Evolutionary conservation across 768 basidiomycete species (phyloP).

Genomic region (Tylopilus sp.): DNA sequence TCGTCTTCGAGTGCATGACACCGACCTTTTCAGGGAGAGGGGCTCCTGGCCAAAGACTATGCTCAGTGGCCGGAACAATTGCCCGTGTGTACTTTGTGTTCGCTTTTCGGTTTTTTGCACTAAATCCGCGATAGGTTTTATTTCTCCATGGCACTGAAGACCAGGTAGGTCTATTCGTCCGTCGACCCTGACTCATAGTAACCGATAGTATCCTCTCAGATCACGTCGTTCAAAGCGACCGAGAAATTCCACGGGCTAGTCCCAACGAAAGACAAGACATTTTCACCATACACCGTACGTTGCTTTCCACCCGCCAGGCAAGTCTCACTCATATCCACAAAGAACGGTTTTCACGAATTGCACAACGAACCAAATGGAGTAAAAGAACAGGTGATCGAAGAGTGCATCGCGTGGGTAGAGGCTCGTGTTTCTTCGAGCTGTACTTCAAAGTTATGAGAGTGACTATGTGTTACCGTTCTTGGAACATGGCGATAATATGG

Average conservation of each 20-base stretch:
- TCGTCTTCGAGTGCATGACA: background rate
- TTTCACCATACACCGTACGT: constrained; percentile 39
- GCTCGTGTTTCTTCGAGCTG: too few species aligned
- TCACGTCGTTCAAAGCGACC: constrained; percentile 53
- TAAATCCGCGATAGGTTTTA: constrained; percentile 42
- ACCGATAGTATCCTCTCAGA: constrained; percentile 30
- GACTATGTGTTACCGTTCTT: too few species aligned
- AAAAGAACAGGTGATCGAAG: constrained; percentile 53
- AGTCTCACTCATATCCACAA: background rate
- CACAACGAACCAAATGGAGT: constrained; percentile 70
- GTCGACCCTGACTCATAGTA: background rate
- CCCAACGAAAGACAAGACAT: constrained; percentile 49
- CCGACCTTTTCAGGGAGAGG: constrained; percentile 51
- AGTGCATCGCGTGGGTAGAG: constrained; percentile 53
- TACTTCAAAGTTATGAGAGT: too few species aligned
- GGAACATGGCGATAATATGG: too few species aligned
- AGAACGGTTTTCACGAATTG: constrained; percentile 77
- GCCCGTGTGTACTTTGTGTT: constrained; percentile 44
- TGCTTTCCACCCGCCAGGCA: background rate
- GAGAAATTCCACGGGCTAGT: constrained; percentile 53
- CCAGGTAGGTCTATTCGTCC: constrained; percentile 42
- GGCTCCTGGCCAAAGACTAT: constrained; percentile 43
- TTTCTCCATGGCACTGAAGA: constrained; percentile 64
- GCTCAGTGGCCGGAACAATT: constrained; percentile 61
- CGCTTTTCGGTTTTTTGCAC: constrained; percentile 24